Base-by-base conservation (phyloP, 805 yeast species). In the Blastobotrys attinorum region DNA sequence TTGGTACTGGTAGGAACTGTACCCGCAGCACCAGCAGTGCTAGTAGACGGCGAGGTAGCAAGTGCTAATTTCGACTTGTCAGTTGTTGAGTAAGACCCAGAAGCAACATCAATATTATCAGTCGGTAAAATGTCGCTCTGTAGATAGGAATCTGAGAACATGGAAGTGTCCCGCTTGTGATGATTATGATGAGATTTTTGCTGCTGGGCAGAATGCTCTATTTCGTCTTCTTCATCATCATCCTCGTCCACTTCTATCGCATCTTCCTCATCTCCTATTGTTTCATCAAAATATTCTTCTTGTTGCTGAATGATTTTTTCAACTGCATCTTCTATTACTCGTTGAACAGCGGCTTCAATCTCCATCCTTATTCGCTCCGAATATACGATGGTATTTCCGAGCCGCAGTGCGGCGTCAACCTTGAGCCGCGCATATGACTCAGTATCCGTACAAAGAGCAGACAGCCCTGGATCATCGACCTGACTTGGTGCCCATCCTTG, bases 311-410 rank as follows among this genome's bases (percentile, higher is more conserved):
- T 66, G 10, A 76, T 80, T 52, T 72, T 75, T 31, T 64, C 61
- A 2, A 87, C 72, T 0, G 92, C 81, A 29, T 78, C 77, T 20
- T 71, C 65, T 2, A 89, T 84, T 1, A 81, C 69, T 31, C 67
- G 63, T 22, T 83, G 62, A 2, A 88, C 88, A 55, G 79, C 65
- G 17, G 63, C 71, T 56, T 87, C 92, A 3, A 87, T 83, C 60
- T 89, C 96, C 42, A 72, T 75, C 42, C 85, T 83, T 40, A 88
- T 78, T 53, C 78, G 81, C 50, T 82, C 82, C 17, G 84, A 79
- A 59, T 82, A 87, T 44, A 81, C 77, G 47, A 85, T 67, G 2
- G 86, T 76, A 48, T 88, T 83, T 11, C 85, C 80, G 43, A 84
- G 69, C 55, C 96, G 68, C 15, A 77, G 67, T 16, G 87, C 71